Conservation (phyloP, 164 flowering plant genomes). For the Dillenia turbinata region DNA sequence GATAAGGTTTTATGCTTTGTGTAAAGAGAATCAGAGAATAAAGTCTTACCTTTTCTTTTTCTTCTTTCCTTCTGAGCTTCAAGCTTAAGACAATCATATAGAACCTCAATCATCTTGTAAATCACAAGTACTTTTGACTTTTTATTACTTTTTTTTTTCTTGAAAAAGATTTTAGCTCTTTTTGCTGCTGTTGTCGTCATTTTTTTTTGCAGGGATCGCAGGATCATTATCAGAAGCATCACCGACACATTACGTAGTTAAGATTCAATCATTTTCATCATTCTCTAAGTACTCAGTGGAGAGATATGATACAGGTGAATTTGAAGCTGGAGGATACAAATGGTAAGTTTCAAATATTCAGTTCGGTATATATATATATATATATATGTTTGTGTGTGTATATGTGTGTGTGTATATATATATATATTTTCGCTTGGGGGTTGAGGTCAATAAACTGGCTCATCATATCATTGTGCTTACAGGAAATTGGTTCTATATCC, state of each 20-base stretch:
- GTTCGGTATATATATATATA: neutral
- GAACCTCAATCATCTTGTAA: no score
- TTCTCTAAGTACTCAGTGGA: constrained; percentile 26
- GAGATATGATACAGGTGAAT: constrained; percentile 29
- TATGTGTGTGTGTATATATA: no score
- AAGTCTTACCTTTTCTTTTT: no score
- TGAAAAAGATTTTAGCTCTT: neutral
- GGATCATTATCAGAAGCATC: constrained; percentile 33
- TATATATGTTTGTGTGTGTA: no score
- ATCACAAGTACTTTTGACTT: no score
- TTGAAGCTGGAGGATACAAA: constrained; percentile 52
- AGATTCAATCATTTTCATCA: constrained; percentile 32
- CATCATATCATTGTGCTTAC: neutral
- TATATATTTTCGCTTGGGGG: no score
- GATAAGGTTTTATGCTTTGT: no score
- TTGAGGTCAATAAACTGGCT: neutral
- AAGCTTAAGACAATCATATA: no score
- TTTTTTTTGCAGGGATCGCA: constrained; percentile 17
- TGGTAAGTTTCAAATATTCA: constrained; percentile 24
- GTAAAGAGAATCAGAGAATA: no score
- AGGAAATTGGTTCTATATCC: constrained; percentile 53
- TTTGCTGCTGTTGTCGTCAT: neutral
- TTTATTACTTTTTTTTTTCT: no score
- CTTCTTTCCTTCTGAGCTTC: no score
- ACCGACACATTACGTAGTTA: constrained; percentile 36